Conservation (phyloP, 495 filamentous ascomycete species). For the Ramalina intermedia region DNA sequence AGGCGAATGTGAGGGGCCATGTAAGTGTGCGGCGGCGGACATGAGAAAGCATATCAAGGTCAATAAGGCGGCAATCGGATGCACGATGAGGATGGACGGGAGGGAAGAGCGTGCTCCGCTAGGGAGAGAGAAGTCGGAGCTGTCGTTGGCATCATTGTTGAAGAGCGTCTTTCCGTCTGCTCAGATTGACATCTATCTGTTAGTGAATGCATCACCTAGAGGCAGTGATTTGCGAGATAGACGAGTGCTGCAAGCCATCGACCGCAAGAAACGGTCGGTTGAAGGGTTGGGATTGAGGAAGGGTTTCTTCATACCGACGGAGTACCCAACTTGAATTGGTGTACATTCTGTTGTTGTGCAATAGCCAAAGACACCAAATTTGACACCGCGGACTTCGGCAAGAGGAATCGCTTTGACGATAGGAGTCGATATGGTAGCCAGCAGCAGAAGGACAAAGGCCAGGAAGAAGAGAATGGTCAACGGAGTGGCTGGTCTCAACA, state of each 20-base stretch:
- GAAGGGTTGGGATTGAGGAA: too few species aligned
- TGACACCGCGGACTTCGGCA: conserved; percentile 56
- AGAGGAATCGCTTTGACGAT: conserved; percentile 77
- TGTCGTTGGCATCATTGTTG: conserved; percentile 25
- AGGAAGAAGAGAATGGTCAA: conserved; percentile 71
- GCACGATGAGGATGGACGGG: conserved; percentile 83
- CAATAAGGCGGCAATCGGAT: conserved; percentile 78
- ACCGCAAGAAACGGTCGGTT: neutral
- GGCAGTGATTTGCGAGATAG: too few species aligned
- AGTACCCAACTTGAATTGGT: conserved; percentile 71
- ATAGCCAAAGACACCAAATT: conserved; percentile 89
- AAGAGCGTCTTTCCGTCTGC: conserved; percentile 19
- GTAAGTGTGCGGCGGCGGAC: conserved; percentile 70
- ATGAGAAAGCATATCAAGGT: conserved; percentile 74
- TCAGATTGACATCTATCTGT: neutral
- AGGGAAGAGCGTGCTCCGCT: conserved; percentile 61
- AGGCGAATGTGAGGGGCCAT: conserved; percentile 82
- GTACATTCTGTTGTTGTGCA: conserved; percentile 55
- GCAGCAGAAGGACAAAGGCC: conserved; percentile 71
- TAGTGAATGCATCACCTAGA: neutral
- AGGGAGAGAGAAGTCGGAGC: conserved; percentile 58
- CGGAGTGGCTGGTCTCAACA: conserved; percentile 85
- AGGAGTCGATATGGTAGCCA: conserved; percentile 86
- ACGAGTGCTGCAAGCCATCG: too few species aligned
- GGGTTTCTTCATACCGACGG: conserved; percentile 44